A percentile compares a stretch with the other conserved stretches of the same genome.
These are phyloP conservation scores for Piper longum DNA, from an alignment of 164 flowering plant species.

Conservation along the genomic window DNA sequence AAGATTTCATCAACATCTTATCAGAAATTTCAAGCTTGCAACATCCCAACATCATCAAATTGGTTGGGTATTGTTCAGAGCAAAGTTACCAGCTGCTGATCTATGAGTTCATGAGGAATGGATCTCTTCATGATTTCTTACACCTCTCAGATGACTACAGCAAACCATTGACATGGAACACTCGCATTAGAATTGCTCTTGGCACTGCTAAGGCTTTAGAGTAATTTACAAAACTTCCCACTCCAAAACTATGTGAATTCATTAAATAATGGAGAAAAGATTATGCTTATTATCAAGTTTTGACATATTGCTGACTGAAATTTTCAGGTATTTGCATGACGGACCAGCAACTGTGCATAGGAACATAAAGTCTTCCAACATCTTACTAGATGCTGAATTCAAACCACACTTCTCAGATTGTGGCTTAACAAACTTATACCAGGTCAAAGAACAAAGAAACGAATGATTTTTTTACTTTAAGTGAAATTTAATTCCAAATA, in stretches of 20 bases:
- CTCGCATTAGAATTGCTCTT: conserved; percentile 74
- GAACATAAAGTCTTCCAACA: conserved; percentile 70
- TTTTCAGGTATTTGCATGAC: conserved; percentile 75
- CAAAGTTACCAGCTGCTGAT: conserved; percentile 57
- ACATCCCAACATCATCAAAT: conserved; percentile 58
- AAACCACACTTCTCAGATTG: conserved; percentile 67
- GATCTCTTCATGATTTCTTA: conserved; percentile 67
- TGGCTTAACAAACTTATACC: conserved; percentile 55
- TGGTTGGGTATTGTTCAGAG: conserved; percentile 77
- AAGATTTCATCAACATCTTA: conserved; percentile 35
- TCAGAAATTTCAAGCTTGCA: conserved; percentile 40
- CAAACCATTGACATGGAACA: conserved; percentile 87
- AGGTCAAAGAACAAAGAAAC: conserved; percentile 16
- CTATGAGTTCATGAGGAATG: conserved; percentile 64
- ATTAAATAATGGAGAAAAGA: neutral
- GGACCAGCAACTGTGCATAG: conserved; percentile 54
- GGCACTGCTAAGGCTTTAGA: conserved; percentile 76
- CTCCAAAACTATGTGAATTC: neutral
- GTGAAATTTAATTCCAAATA: too few relatives aligned
- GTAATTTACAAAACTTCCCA: conserved; percentile 25
- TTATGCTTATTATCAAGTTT: neutral
- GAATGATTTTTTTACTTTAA: too few relatives aligned
- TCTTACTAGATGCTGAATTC: conserved; percentile 65
- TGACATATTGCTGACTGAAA: neutral
- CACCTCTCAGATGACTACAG: conserved; percentile 76